These are phyloP conservation scores for Vanrija sp. DNA, from an alignment of 1,284 basidiomycete species.

Conservation along the genomic window DNA sequence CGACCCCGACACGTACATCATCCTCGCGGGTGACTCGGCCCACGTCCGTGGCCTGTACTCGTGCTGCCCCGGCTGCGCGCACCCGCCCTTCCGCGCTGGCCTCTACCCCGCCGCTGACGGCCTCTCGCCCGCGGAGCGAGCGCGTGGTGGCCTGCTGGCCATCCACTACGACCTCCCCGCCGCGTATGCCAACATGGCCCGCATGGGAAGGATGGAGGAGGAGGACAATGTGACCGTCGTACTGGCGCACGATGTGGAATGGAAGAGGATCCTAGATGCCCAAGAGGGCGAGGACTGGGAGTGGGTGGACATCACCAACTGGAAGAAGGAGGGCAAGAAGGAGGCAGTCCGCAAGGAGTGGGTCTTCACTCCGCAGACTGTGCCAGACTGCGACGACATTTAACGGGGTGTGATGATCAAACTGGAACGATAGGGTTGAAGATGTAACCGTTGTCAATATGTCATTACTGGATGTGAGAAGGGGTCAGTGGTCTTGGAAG, in stretches of 20 bases:
- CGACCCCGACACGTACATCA: constrained; percentile 12
- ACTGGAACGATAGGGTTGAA: not conserved
- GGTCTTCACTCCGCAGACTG: constrained; percentile 2
- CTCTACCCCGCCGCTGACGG: constrained; percentile 12
- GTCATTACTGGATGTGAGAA: no score
- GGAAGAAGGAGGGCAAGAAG: constrained; percentile 12
- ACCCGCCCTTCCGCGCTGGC: constrained; percentile 15
- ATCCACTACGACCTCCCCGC: constrained; percentile 16
- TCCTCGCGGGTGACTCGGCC: constrained; percentile 15
- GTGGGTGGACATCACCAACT: constrained; percentile 11
- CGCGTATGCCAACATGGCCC: constrained; percentile 16
- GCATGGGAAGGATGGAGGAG: constrained; percentile 20
- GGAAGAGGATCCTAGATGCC: constrained; percentile 12
- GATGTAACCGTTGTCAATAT: no score
- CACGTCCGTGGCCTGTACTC: constrained; percentile 20
- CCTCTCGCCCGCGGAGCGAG: constrained; percentile 7
- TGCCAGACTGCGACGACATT: not conserved
- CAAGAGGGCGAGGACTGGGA: constrained; percentile 16
- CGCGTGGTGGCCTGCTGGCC: constrained; percentile 12
- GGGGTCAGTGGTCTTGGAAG: no score
- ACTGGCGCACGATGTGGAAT: constrained; percentile 19
- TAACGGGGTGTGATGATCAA: not conserved
- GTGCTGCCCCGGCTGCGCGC: constrained; percentile 9
- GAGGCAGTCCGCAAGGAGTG: constrained; percentile 7
- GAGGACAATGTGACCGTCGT: constrained; percentile 14